phyloP scores from a whole-genome alignment of 1,284 basidiomycete species.

The Laetiporus sulphureus region DNA sequence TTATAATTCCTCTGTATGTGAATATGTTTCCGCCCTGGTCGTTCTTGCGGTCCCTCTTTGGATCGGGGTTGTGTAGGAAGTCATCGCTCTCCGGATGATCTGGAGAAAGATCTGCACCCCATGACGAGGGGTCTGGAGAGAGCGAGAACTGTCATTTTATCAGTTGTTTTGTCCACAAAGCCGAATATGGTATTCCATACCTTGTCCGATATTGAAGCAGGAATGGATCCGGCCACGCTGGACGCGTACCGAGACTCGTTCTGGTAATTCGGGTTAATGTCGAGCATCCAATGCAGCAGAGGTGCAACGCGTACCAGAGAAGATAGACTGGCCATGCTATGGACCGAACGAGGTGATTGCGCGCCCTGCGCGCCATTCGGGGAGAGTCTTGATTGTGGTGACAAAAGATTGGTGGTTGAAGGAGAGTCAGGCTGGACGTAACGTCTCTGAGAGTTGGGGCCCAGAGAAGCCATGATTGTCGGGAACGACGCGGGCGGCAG shows the following conservation, averaged over 20 bases:
- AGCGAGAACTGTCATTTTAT: conserved; percentile 69
- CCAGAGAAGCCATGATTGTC: conserved; percentile 18
- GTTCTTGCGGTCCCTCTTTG: conserved; percentile 58
- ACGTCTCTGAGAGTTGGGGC: conserved; percentile 16
- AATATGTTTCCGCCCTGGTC: conserved; percentile 63
- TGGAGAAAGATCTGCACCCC: conserved; percentile 62
- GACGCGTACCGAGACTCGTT: conserved; percentile 38
- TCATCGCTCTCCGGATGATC: conserved; percentile 60
- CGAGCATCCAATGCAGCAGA: neutral
- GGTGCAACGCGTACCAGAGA: conserved; percentile 36
- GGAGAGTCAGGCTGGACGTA: conserved; percentile 27
- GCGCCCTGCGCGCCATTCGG: conserved; percentile 38
- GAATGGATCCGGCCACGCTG: conserved; percentile 15
- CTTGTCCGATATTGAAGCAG: conserved; percentile 33
- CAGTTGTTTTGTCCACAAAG: neutral
- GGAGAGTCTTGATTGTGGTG: conserved; percentile 22
- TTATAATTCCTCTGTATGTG: conserved; percentile 67
- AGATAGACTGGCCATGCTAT: conserved; percentile 31
- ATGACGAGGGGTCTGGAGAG: conserved; percentile 66
- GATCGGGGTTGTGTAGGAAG: conserved; percentile 72
- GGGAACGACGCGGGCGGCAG: conserved; percentile 4
- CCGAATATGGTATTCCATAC: conserved; percentile 19
- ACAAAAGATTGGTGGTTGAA: conserved; percentile 49
- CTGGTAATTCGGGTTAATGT: conserved; percentile 27
- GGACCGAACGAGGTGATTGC: conserved; percentile 37